phyloP scores from a whole-genome alignment of 2,329 filamentous ascomycete genomes.

The Fonsecaea pedrosoi region DNA sequence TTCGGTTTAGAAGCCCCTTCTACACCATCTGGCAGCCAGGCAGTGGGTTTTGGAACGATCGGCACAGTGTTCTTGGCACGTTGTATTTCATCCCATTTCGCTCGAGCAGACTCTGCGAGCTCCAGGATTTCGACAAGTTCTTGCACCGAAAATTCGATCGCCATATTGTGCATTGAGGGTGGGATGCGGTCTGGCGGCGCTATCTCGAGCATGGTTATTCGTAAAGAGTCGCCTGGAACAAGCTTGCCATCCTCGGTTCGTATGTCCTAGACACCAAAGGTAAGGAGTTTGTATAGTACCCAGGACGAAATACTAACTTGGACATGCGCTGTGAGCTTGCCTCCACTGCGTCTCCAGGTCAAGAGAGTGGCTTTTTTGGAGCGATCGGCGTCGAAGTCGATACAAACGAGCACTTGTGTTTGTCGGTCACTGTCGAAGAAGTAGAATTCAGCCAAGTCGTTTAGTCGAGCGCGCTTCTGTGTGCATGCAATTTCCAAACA shows the following conservation, averaged over 20 bases:
- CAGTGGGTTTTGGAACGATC: no score
- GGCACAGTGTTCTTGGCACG: no score
- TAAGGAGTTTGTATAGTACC: background rate
- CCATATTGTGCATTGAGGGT: background rate
- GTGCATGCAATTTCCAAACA: background rate
- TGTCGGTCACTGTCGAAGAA: background rate
- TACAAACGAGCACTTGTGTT: background rate
- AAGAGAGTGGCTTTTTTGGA: background rate
- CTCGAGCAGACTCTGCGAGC: background rate
- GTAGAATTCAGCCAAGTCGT: constrained; percentile 5
- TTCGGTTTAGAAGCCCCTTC: no score
- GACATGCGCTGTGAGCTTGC: background rate
- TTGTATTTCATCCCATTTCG: no score
- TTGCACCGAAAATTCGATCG: background rate
- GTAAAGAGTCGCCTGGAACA: background rate
- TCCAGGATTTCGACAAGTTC: background rate
- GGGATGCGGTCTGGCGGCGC: background rate
- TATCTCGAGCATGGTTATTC: background rate
- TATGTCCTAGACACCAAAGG: background rate
- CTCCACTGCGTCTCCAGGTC: constrained; percentile 4
- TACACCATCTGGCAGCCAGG: no score
- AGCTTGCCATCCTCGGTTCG: background rate
- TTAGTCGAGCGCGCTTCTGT: background rate
- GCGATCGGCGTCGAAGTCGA: background rate
- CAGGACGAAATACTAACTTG: constrained; percentile 5